Evolutionary conservation across 495 filamentous ascomycete species (phyloP).

Genomic region (Hypoxylon subgilvum): DNA sequence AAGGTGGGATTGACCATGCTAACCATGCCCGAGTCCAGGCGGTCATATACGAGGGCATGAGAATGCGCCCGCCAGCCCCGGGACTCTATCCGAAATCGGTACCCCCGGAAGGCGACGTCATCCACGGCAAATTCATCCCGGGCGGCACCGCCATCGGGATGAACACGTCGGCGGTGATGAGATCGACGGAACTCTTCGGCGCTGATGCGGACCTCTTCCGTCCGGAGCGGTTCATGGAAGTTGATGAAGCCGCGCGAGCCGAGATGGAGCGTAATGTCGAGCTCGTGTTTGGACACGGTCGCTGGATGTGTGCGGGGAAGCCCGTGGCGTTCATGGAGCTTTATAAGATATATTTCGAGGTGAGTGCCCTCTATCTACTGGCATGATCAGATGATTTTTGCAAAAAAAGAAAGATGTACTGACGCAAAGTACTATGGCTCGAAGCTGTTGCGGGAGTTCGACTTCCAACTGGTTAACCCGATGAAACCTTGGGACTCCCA

Average conservation of each 20-base stretch:
- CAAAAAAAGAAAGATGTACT: background rate
- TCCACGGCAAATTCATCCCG: slow-evolving; percentile 61
- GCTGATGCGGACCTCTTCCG: slow-evolving; percentile 55
- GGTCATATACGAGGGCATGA: slow-evolving; percentile 40
- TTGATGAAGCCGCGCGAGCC: slow-evolving; percentile 38
- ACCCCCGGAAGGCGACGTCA: slow-evolving; percentile 44
- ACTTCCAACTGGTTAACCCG: slow-evolving; percentile 52
- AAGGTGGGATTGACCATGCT: too few relatives aligned
- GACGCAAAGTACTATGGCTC: background rate
- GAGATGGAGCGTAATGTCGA: slow-evolving; percentile 52
- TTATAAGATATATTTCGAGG: slow-evolving; percentile 64
- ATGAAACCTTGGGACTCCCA: slow-evolving; percentile 29
- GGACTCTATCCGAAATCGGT: slow-evolving; percentile 31
- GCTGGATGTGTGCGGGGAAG: slow-evolving; percentile 55
- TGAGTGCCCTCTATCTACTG: slow-evolving; percentile 11
- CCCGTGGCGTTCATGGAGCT: slow-evolving; percentile 55
- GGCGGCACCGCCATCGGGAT: slow-evolving; percentile 61
- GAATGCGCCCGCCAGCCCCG: slow-evolving; percentile 29
- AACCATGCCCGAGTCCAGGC: slow-evolving; percentile 10
- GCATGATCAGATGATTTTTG: background rate
- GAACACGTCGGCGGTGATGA: slow-evolving; percentile 48
- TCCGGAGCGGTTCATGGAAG: slow-evolving; percentile 63
- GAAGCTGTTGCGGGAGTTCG: slow-evolving; percentile 44
- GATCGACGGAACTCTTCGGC: slow-evolving; percentile 54
- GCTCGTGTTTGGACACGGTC: slow-evolving; percentile 53